Percentiles rank a stretch among this genome's conserved stretches.
These are phyloP conservation scores for Coprinopsis strossmayeri DNA, from an alignment of 768 basidiomycete species.

Conservation along the genomic window DNA sequence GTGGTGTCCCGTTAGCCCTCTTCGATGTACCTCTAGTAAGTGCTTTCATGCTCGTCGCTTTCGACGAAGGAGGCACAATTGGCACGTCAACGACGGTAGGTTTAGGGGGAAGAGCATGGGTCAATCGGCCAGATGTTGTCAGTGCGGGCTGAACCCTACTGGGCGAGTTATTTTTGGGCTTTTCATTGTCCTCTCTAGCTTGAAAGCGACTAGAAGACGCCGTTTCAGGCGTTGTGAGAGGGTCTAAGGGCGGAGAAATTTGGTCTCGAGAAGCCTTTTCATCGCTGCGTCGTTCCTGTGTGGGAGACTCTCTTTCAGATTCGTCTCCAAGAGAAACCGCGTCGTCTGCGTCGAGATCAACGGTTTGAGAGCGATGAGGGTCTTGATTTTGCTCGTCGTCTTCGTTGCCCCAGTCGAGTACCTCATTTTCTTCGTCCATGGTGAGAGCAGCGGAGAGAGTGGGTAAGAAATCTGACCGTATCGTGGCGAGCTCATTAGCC, in stretches of 20 bases:
- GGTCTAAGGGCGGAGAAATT: background rate
- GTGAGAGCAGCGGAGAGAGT: conserved; percentile 15
- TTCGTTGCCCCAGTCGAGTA: conserved; percentile 62
- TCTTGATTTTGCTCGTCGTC: conserved; percentile 31
- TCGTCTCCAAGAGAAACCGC: conserved; percentile 73
- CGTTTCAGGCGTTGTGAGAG: background rate
- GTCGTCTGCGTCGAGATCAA: conserved; percentile 46
- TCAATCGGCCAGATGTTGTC: conserved; percentile 33
- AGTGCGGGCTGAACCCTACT: conserved; percentile 19
- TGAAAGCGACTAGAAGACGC: background rate
- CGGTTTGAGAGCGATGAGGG: conserved; percentile 21
- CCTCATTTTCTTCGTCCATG: conserved; percentile 64
- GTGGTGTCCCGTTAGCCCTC: conserved; percentile 21
- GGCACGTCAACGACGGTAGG: conserved; percentile 46
- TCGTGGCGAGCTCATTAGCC: conserved; percentile 6
- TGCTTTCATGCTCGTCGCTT: conserved; percentile 42
- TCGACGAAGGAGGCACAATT: conserved; percentile 48
- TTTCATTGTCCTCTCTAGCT: conserved; percentile 10
- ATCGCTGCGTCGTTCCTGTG: background rate
- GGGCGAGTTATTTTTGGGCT: conserved; percentile 15
- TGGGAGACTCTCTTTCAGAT: background rate
- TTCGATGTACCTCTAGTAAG: conserved; percentile 50
- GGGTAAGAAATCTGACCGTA: conserved; percentile 11
- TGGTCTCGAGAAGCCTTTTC: background rate
- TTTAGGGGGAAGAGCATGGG: conserved; percentile 67